Percentiles rank a stretch among this genome's conserved stretches.
These are phyloP conservation scores for Aspergillus spinulosporus DNA, from an alignment of 2,329 filamentous ascomycete genomes.

Conservation along the genomic window DNA sequence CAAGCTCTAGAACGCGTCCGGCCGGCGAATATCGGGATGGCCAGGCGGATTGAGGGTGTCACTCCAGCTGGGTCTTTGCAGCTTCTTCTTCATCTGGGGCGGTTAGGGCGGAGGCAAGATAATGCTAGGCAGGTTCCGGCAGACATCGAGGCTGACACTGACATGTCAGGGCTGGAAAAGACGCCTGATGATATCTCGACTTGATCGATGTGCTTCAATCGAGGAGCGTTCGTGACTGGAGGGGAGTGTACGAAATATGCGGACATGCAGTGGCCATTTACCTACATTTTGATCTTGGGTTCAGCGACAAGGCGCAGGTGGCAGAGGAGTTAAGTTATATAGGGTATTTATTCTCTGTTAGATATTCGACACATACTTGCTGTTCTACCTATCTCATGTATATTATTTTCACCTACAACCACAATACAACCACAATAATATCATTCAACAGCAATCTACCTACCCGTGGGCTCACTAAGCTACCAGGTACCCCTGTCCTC, in stretches of 20 bases:
- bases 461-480: neutral
- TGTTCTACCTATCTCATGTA: neutral
- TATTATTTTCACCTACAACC: neutral
- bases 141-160: neutral
- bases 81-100: constrained; percentile 43
- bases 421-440: too few relatives aligned
- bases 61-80: constrained; percentile 49
- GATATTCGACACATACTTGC: neutral
- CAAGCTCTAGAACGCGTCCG: constrained; percentile 66
- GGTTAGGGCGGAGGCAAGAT: neutral
- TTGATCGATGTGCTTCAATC: neutral
- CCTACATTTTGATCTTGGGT: neutral
- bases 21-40: constrained; percentile 87
- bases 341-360: neutral
- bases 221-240: neutral
- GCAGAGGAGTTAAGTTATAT: neutral
- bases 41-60: constrained; percentile 77
- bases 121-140: neutral
- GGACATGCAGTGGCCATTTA: neutral
- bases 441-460: neutral
- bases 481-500: neutral
- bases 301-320: constrained; percentile 6
- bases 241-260: constrained; percentile 1
- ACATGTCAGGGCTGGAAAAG: constrained; percentile 16
- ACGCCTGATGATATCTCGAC: constrained; percentile 19